A percentile compares a stretch with the other conserved stretches of the same genome.
Evolutionary conservation across 179 eudicot genomes (phyloP).

Genomic region (Gypsophila paniculata): DNA sequence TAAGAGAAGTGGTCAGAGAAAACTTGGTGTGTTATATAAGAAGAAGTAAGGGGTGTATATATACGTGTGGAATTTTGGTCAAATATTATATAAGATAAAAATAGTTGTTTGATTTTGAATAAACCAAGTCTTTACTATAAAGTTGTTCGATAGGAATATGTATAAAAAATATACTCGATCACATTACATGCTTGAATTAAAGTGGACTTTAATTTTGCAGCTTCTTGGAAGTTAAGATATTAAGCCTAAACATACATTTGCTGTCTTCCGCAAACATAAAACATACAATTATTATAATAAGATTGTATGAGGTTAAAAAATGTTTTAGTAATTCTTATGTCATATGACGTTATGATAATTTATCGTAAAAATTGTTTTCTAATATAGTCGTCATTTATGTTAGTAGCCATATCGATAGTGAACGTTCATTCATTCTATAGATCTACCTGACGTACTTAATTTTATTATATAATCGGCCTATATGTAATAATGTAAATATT

Average conservation of each 20-base stretch:
- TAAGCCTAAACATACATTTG: neutral
- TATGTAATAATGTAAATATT: too few relatives aligned
- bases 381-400: too few relatives aligned
- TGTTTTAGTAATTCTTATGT: too few relatives aligned
- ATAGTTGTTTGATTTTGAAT: slow-evolving; percentile 9
- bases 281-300: neutral
- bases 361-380: too few relatives aligned
- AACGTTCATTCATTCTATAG: too few relatives aligned
- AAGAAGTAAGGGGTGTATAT: slow-evolving; percentile 20
- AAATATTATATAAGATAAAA: slow-evolving; percentile 1
- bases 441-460: too few relatives aligned
- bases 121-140: slow-evolving; percentile 18
- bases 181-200: neutral
- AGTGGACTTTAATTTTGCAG: slow-evolving; percentile 3
- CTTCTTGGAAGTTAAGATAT: slow-evolving; percentile 18
- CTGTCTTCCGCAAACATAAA: neutral
- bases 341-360: too few relatives aligned
- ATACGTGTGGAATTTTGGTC: slow-evolving; percentile 18
- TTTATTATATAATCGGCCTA: too few relatives aligned
- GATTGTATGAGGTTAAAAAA: neutral
- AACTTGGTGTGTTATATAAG: slow-evolving; percentile 17
- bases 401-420: too few relatives aligned
- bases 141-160: neutral
- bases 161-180: neutral
- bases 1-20: neutral